phyloP scores from a whole-genome alignment of 441 rosid genomes.

The Iberis amara region DNA sequence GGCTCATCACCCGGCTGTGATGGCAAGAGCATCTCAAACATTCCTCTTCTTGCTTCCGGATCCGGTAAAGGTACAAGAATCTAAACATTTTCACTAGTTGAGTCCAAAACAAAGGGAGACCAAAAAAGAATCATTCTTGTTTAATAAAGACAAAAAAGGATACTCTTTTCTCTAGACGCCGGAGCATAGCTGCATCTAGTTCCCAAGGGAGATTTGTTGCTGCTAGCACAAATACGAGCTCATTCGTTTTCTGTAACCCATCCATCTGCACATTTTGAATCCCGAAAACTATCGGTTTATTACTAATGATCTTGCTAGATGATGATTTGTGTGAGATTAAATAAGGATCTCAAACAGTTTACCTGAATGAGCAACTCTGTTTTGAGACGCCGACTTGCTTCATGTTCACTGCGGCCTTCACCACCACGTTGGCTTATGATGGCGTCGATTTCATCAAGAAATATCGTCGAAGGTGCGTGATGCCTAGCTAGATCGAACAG shows the following conservation, averaged over 20 bases:
- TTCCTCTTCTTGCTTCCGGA: constrained; percentile 46
- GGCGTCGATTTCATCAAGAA: constrained; percentile 95
- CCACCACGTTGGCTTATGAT: constrained; percentile 97
- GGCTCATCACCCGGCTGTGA: constrained; percentile 41
- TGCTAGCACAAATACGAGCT: constrained; percentile 91
- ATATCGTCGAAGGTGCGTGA: constrained; percentile 92
- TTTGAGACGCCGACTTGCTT: constrained; percentile 96
- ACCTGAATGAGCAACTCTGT: constrained; percentile 97
- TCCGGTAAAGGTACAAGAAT: constrained; percentile 89
- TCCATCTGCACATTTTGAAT: constrained; percentile 74
- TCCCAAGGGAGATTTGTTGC: constrained; percentile 99
- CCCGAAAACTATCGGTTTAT: constrained; percentile 25
- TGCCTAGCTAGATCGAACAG: constrained; percentile 92
- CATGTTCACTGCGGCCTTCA: constrained; percentile 90
- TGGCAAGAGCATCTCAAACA: constrained; percentile 78
- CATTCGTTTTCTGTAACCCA: constrained; percentile 70
- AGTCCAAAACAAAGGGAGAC: constrained; percentile 20
- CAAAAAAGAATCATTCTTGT: background rate
- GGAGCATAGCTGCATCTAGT: constrained; percentile 91
- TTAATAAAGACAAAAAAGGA: constrained; percentile 38
- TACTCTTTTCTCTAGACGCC: constrained; percentile 94
- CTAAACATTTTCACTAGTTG: constrained; percentile 30
- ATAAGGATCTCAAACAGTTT: constrained; percentile 21
- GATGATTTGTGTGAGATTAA: constrained; percentile 5
- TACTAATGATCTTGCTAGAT: background rate